Evolutionary conservation across 2,329 filamentous ascomycete species (phyloP), one percentile per base, ranked within the genome.

Genomic region (Verruconis gallopava): DNA sequence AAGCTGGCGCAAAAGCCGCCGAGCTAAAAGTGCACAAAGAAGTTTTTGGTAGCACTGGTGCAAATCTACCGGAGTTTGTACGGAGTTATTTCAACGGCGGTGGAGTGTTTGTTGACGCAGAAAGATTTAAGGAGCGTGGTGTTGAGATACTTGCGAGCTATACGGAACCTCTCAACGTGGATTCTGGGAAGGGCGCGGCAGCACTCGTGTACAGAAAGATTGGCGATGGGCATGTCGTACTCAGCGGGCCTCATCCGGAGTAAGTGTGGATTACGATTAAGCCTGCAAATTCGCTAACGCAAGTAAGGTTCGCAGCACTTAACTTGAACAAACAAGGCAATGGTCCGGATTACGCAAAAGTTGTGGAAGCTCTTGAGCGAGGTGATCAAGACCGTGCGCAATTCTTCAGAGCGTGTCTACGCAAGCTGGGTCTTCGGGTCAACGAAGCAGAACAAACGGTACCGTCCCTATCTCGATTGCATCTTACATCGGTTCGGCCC

Each of bases 181-280:
- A 93, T 42, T 71, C 80, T 0, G 85, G 85, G 1, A 67, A 74
- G 33, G 76, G 75, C 1, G 72, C 76, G 21, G 86, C 88, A 1
- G 89, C 91, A 0, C 70, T 93, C 3, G 75, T 98, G 1, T 85
- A 85, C 54, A 83, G 86, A 53, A 82, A 79, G 47, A 72, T 94
- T 35, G 88, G 86, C 1, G 74, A 85, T 35, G 91, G 91, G 2
- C 75, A 74, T 30, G 85, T 76, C 1, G 62, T 96, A 4, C 62
- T 98, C 14, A 93, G 83, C 1, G 86, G 88, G 0, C 84, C 86
- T 30, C 91, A 98, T 68, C 89, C 89, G 40, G 91, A 98, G 84
- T 93, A 67, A 57, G 73, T n/a, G n/a, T n/a, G n/a, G n/a, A n/a
- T n/a, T n/a, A n/a, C n/a, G n/a, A 43, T 15, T 6, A 4, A 17